Percentiles rank a stretch among this genome's conserved stretches.
Conservation (phyloP, 257 asterid species). For the Ehretia macrophylla region DNA sequence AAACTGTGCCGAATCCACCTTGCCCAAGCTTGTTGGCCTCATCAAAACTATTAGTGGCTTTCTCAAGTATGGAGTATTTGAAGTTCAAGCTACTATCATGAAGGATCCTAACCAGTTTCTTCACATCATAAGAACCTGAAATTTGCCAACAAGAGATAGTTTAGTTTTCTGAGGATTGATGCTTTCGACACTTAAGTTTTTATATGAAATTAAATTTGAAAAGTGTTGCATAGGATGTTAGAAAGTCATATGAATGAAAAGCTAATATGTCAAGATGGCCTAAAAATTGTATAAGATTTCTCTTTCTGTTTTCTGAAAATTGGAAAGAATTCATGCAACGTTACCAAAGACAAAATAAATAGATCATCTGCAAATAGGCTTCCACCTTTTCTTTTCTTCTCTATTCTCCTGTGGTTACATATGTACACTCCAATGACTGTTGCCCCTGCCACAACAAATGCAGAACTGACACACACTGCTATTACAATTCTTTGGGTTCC, state of each 20-base stretch:
- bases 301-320: too few species aligned
- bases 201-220: too few species aligned
- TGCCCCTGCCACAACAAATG: constrained; percentile 4
- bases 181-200: too few species aligned
- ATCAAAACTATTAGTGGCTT: constrained; percentile 12
- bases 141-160: too few species aligned
- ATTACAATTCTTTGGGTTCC: constrained; percentile 5
- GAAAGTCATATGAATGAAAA: too few species aligned
- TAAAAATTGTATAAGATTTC: too few species aligned
- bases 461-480: constrained; percentile 11
- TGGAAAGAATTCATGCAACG: too few species aligned
- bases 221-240: too few species aligned
- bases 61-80: constrained; percentile 14
- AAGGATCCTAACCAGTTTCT: constrained; percentile 8
- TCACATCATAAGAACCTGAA: constrained; percentile 5
- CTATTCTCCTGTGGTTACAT: constrained; percentile 16
- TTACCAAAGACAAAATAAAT: too few species aligned
- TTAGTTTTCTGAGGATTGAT: too few species aligned
- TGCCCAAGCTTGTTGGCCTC: constrained; percentile 19
- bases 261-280: too few species aligned
- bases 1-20: constrained; percentile 23
- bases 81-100: constrained; percentile 13
- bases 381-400: constrained; percentile 25
- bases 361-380: not conserved
- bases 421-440: constrained; percentile 12